These are phyloP conservation scores for Paracoccidioides lutzii DNA, from an alignment of 2,329 filamentous ascomycete genomes.

Conservation along the genomic window DNA sequence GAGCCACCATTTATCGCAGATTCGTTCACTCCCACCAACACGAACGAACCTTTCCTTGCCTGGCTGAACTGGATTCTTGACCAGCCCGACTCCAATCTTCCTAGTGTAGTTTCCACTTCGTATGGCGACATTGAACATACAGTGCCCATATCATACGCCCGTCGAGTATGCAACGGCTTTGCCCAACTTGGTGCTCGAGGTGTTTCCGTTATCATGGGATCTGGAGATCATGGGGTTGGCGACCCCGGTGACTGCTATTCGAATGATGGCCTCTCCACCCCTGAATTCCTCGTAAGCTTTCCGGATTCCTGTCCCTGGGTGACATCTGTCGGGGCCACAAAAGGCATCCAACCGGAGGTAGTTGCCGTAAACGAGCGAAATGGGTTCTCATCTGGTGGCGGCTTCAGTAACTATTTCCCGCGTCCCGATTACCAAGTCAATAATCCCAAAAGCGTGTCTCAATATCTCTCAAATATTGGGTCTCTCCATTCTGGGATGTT, in stretches of 20 bases:
- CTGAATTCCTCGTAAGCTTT: conserved; percentile 41
- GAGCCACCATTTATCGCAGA: neutral
- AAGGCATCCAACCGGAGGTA: conserved; percentile 32
- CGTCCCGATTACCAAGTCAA: conserved; percentile 35
- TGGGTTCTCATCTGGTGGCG: conserved; percentile 38
- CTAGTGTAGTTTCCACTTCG: conserved; percentile 53
- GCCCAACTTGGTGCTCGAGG: conserved; percentile 53
- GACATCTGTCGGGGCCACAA: conserved; percentile 49
- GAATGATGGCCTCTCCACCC: conserved; percentile 42
- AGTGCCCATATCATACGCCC: conserved; percentile 46
- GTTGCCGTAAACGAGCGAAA: conserved; percentile 27
- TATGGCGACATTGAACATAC: conserved; percentile 56
- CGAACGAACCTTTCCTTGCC: neutral
- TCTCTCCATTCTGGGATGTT: conserved; percentile 27
- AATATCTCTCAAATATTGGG: neutral
- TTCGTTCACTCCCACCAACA: neutral
- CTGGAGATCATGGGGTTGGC: conserved; percentile 49
- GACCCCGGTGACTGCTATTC: conserved; percentile 33
- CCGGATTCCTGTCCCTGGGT: conserved; percentile 49
- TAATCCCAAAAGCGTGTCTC: neutral
- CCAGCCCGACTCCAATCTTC: conserved; percentile 33
- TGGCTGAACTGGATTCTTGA: conserved; percentile 1
- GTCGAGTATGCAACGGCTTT: conserved; percentile 48
- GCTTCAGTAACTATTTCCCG: conserved; percentile 39
- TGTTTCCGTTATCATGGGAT: conserved; percentile 50